A percentile compares a stretch with the other conserved stretches of the same genome.
Evolutionary conservation across 2,329 filamentous ascomycete genomes (phyloP).

Genomic region (Hypoxylon rubiginosum): DNA sequence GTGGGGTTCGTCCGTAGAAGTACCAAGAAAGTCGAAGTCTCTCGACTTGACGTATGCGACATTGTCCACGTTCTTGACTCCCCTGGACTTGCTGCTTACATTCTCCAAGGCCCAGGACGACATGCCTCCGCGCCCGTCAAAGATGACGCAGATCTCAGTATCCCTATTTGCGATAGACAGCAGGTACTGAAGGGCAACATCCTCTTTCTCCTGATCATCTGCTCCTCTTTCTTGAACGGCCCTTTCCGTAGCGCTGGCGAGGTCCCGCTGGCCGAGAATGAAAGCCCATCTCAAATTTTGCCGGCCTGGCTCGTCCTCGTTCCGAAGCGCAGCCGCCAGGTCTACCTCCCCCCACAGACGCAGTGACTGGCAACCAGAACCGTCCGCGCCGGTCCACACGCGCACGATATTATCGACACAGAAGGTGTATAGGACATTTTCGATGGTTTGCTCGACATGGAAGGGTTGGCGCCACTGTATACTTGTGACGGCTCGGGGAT

Average conservation of each 20-base stretch:
- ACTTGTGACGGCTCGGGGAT: constrained; percentile 83
- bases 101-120: constrained; percentile 94
- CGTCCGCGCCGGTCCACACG: constrained; percentile 85
- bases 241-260: constrained; percentile 81
- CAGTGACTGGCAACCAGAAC: constrained; percentile 77
- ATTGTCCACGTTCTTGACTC: constrained; percentile 81
- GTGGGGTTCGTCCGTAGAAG: constrained; percentile 57
- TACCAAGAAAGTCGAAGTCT: constrained; percentile 63
- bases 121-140: constrained; percentile 88
- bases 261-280: constrained; percentile 85
- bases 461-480: constrained; percentile 88
- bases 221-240: constrained; percentile 72
- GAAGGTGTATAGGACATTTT: constrained; percentile 91
- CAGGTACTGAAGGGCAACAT: constrained; percentile 83
- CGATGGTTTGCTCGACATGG: constrained; percentile 81
- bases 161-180: constrained; percentile 87
- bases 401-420: constrained; percentile 84
- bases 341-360: constrained; percentile 87
- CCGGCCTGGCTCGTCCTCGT: constrained; percentile 40
- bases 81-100: constrained; percentile 77
- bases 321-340: constrained; percentile 76
- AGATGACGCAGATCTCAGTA: constrained; percentile 87
- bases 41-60: constrained; percentile 80
- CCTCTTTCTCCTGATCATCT: constrained; percentile 68
- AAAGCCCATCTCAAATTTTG: constrained; percentile 75